Base-by-base conservation (phyloP, 768 basidiomycete genomes). In the Trametes cubensis region DNA sequence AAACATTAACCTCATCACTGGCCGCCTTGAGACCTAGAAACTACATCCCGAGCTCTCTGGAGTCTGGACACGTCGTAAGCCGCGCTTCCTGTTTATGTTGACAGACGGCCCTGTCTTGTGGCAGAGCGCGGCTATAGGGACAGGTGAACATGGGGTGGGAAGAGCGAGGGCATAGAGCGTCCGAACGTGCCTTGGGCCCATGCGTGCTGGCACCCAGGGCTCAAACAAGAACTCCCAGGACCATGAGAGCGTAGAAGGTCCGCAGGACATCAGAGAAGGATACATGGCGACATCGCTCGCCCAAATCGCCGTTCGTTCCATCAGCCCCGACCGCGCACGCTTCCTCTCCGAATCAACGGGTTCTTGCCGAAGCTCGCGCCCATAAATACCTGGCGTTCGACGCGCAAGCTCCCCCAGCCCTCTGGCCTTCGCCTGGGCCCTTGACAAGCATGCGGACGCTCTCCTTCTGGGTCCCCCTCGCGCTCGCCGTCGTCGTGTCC, bases 361-460 rank as follows among this genome's bases (percentile, higher is more conserved):
- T 26, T 15, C 25, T 15, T 28, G 15, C 14, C 46, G 47, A 17
- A 18, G 3, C 40, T 30, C 49, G 49, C 41, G 10, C n/a, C 6
- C 49, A 59, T 59, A 59, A 59, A 51, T 59, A 51, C 49, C 41
- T 20, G n/a, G 41, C 41, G 14, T 10, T 18, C 34, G 34, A 28
- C 56, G 21, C 25, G 21, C 23, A n/a, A 34, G 11, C 28, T 42
- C 48, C 55, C 54, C 60, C 61, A 62, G 49, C 55, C 55, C 50
- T 51, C 41, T 46, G 49, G 30, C 50, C 44, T 52, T 55, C 15
- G 55, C 55, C 42, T 28, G 47, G 60, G 53, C 45, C 60, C 60
- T 45, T 13, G 48, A 57, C 58, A 60, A 56, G 54, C 54, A 64
- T 64, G 63, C 63, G 58, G 58, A 57, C 63, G 44, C 54, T 64